These are phyloP conservation scores for Halophytophthora polymorphica DNA, from an alignment of 352 stramenopile genomes.

Conservation along the genomic window DNA sequence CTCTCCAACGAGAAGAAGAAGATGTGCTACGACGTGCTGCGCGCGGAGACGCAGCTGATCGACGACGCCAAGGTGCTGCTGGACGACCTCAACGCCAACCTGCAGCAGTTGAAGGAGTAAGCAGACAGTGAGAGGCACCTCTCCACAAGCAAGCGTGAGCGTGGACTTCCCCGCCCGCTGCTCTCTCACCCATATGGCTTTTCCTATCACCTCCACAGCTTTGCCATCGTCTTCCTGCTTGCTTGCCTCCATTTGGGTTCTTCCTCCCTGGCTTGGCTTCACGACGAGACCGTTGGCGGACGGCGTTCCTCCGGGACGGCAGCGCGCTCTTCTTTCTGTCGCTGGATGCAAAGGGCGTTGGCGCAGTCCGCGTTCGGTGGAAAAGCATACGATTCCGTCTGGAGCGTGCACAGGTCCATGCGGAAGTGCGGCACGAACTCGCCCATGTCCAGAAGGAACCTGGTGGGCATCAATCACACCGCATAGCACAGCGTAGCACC, in stretches of 20 bases:
- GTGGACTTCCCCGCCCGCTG: no score
- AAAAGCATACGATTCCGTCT: slow-evolving; percentile 38
- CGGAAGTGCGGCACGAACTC: slow-evolving; percentile 42
- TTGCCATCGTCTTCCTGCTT: no score
- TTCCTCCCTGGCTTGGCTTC: no score
- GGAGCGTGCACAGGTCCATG: slow-evolving; percentile 32
- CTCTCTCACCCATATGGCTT: no score
- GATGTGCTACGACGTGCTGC: slow-evolving; percentile 81
- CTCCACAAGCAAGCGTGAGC: no score
- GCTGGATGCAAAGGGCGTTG: slow-evolving; percentile 24
- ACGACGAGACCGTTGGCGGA: neutral
- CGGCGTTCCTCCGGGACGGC: neutral
- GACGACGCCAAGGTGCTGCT: slow-evolving; percentile 73
- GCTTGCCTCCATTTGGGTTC: no score
- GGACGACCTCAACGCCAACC: slow-evolving; percentile 52
- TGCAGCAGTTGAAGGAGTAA: slow-evolving; percentile 41
- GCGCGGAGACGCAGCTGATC: slow-evolving; percentile 78
- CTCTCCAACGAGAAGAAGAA: slow-evolving; percentile 75
- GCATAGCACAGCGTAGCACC: neutral
- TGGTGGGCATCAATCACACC: slow-evolving; percentile 4
- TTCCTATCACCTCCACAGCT: no score
- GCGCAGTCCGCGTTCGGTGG: slow-evolving; percentile 20
- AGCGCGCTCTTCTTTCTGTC: slow-evolving; percentile 27
- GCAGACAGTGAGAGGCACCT: no score
- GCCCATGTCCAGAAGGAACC: slow-evolving; percentile 32